phyloP scores from a whole-genome alignment of 306 rosid genomes.

The Ormosia emarginata region DNA sequence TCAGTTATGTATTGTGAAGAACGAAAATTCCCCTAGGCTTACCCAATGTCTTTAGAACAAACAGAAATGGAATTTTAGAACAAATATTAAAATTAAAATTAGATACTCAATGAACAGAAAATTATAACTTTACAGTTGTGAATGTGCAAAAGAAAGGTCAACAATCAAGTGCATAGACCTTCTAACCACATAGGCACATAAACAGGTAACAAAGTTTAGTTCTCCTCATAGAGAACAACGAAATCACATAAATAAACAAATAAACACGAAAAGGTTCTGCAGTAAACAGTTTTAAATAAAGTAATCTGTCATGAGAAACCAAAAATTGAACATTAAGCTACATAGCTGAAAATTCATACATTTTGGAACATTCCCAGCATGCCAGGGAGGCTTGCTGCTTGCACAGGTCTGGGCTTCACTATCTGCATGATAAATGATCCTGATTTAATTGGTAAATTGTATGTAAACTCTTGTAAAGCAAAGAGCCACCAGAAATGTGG shows the following conservation, averaged over 20 bases:
- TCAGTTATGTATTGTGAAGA: background rate
- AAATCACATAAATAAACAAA: background rate
- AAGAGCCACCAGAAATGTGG: background rate
- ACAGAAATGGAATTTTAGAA: background rate
- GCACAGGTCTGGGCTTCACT: constrained; percentile 95
- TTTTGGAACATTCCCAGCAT: constrained; percentile 99
- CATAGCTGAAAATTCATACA: constrained; percentile 49
- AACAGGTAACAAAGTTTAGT: background rate
- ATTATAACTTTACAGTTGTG: background rate
- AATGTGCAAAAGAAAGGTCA: background rate
- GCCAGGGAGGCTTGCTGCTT: constrained; percentile 99
- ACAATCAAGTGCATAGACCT: background rate
- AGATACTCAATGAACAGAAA: background rate
- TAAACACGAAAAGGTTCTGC: background rate
- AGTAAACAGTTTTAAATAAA: background rate
- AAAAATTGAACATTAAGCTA: background rate
- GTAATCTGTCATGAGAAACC: too few relatives aligned
- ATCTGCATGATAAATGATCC: constrained; percentile 58
- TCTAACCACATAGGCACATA: background rate
- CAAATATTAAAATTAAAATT: background rate
- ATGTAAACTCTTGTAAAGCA: background rate
- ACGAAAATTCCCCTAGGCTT: background rate
- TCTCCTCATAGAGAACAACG: background rate
- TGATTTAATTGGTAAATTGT: constrained; percentile 14
- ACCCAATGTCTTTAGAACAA: too few relatives aligned